Conservation (phyloP, 148 eudicot genomes). For the Rhododendron simsii region DNA sequence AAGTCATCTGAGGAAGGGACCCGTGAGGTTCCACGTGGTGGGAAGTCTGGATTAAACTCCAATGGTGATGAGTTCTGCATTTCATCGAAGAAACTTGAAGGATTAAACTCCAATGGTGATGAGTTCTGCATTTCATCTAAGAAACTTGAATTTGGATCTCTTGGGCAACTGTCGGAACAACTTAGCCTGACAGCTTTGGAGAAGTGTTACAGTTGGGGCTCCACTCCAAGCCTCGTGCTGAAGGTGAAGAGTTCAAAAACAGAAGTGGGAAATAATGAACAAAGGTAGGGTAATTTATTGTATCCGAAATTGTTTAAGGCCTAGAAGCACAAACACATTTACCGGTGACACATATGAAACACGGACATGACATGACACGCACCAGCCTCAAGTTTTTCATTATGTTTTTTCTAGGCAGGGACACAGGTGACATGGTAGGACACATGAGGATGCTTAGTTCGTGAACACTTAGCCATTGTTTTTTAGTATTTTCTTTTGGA, state of each 20-base stretch:
- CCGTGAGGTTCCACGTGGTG: conserved; percentile 8
- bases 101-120: too few relatives aligned
- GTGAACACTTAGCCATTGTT: not conserved
- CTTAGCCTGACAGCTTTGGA: conserved; percentile 9
- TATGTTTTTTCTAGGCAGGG: not conserved
- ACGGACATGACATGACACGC: not conserved
- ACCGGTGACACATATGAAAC: not conserved
- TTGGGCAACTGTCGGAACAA: conserved; percentile 28
- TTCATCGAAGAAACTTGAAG: too few relatives aligned
- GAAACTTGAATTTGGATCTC: conserved; percentile 41
- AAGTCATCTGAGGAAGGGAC: conserved; percentile 15
- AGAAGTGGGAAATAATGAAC: conserved; percentile 6
- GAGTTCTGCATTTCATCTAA: not conserved
- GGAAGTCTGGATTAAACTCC: conserved; percentile 11
- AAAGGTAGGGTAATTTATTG: conserved; percentile 19
- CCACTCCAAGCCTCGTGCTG: not conserved
- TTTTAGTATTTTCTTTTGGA: not conserved
- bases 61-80: conserved; percentile 2
- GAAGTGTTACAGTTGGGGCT: conserved; percentile 13
- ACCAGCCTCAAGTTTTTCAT: not conserved
- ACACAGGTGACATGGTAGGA: not conserved
- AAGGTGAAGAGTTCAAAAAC: conserved; percentile 12
- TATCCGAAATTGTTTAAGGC: not conserved
- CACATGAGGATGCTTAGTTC: not conserved
- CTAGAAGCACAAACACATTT: not conserved